Evolutionary conservation across 2,329 filamentous ascomycete genomes (phyloP).

Genomic region (Pyricularia pennisetigena): DNA sequence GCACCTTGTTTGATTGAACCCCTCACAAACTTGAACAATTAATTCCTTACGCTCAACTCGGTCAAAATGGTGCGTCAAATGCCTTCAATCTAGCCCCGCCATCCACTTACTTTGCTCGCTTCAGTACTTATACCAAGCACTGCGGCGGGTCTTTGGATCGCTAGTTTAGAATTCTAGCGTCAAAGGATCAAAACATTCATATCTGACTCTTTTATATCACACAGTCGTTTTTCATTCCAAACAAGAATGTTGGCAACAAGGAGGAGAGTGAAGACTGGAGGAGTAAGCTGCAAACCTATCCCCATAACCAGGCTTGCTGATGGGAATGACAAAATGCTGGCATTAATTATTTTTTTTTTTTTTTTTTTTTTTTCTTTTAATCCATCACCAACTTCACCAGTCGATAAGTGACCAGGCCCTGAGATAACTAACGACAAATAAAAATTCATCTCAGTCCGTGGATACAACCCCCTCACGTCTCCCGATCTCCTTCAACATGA

Average conservation of each 20-base stretch:
- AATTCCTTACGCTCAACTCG: not conserved
- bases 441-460: slow-evolving; percentile 54
- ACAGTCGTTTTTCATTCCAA: slow-evolving; percentile 60
- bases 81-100: not conserved
- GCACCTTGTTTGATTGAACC: not conserved
- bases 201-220: not conserved
- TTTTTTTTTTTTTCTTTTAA: not conserved
- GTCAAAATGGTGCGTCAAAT: slow-evolving; percentile 2
- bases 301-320: not conserved
- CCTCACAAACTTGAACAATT: not conserved
- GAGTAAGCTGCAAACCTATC: slow-evolving; percentile 41
- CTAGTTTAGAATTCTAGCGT: too few species aligned
- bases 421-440: slow-evolving; percentile 13
- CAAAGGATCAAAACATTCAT: not conserved
- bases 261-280: slow-evolving; percentile 70
- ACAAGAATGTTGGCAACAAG: slow-evolving; percentile 70
- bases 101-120: slow-evolving; percentile 12
- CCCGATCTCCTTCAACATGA: slow-evolving; percentile 94
- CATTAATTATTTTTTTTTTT: not conserved
- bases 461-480: slow-evolving; percentile 87
- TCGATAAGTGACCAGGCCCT: not conserved
- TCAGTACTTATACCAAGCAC: slow-evolving; percentile 9
- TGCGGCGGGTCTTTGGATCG: slow-evolving; percentile 1
- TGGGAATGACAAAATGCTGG: not conserved
- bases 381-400: slow-evolving; percentile 1